A percentile compares a stretch with the other conserved stretches of the same genome.
These are phyloP conservation scores for Diversispora eburnea DNA, from an alignment of 192 early-diverging fungal genomes.

Conservation along the genomic window DNA sequence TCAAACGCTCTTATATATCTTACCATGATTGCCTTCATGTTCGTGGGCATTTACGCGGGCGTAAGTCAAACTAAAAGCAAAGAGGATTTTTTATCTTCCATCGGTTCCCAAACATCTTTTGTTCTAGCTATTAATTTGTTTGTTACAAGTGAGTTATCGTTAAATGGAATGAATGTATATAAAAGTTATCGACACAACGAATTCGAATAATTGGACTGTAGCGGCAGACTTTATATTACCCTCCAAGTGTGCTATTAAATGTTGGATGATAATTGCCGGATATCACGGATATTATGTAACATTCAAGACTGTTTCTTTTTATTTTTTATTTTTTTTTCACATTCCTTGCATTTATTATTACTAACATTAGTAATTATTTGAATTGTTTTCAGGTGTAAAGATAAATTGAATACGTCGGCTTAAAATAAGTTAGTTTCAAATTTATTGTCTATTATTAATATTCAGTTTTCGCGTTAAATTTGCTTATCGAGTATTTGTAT, in stretches of 20 bases:
- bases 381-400: too few species aligned
- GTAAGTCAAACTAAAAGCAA: constrained; percentile 45
- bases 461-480: not conserved
- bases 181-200: too few species aligned
- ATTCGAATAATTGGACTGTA: not conserved
- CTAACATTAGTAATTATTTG: too few species aligned
- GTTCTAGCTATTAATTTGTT: constrained; percentile 51
- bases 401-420: too few species aligned
- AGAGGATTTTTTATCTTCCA: constrained; percentile 52
- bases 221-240: constrained; percentile 5
- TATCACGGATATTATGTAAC: too few species aligned
- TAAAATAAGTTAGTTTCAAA: too few species aligned
- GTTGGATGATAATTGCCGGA: not conserved
- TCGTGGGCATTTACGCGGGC: constrained; percentile 51
- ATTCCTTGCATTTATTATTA: too few species aligned
- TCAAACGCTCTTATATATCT: constrained; percentile 54
- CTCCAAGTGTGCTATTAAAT: not conserved
- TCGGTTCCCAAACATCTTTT: constrained; percentile 47
- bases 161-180: not conserved
- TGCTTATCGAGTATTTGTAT: not conserved
- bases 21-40: constrained; percentile 48
- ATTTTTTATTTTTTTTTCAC: too few species aligned
- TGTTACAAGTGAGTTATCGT: constrained; percentile 40
- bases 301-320: too few species aligned
- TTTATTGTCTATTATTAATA: not conserved